Evolutionary conservation across 495 filamentous ascomycete genomes (phyloP).

Genomic region (Chlorociboria aeruginascens): DNA sequence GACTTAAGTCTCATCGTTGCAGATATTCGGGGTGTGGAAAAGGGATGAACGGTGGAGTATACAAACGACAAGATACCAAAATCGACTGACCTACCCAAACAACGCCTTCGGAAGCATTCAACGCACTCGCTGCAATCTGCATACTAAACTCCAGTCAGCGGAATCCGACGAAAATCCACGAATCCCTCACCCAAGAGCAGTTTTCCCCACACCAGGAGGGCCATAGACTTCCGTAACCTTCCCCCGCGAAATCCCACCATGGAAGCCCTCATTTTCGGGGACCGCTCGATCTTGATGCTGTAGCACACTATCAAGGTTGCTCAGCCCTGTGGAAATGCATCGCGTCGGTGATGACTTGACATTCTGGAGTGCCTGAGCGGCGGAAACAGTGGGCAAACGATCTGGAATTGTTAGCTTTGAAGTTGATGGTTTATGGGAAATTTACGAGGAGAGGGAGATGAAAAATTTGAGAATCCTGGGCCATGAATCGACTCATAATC

Average conservation of each 20-base stretch:
- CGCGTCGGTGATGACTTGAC: conserved; percentile 35
- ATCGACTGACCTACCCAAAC: conserved; percentile 72
- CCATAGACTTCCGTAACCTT: conserved; percentile 85
- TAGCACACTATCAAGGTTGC: conserved; percentile 46
- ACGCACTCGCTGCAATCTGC: conserved; percentile 51
- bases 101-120: conserved; percentile 50
- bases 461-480: conserved; percentile 15
- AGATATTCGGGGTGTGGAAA: background rate
- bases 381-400: conserved; percentile 77
- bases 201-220: conserved; percentile 82
- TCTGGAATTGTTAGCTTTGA: conserved; percentile 29
- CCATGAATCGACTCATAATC: conserved; percentile 17
- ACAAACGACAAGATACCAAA: background rate
- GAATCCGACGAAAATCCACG: background rate
- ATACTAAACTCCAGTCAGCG: conserved; percentile 23
- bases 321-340: conserved; percentile 55
- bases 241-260: conserved; percentile 52
- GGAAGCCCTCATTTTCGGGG: conserved; percentile 1
- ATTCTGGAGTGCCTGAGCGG: conserved; percentile 67
- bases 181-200: conserved; percentile 53
- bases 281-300: conserved; percentile 7
- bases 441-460: conserved; percentile 9
- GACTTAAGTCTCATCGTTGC: too few relatives aligned
- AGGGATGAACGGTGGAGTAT: background rate
- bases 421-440: background rate